Percentiles rank a stretch among this genome's conserved stretches.
These are phyloP conservation scores for Acacia crassicarpa DNA, from an alignment of 306 rosid genomes.

Conservation along the genomic window DNA sequence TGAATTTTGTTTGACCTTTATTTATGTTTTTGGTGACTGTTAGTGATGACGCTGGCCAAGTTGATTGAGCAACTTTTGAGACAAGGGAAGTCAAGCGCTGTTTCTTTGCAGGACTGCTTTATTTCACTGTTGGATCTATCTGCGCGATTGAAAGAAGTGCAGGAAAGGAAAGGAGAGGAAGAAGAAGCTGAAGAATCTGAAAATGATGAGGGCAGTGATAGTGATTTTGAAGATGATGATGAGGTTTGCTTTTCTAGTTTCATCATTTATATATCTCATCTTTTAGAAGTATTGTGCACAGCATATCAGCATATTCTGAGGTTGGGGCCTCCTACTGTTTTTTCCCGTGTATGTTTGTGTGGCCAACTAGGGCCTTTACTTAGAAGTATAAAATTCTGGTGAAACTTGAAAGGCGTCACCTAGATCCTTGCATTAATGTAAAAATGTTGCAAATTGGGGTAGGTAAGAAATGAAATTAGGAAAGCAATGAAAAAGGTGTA, in stretches of 20 bases:
- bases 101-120: conserved; percentile 57
- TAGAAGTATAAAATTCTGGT: background rate
- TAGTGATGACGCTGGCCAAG: conserved; percentile 68
- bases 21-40: conserved; percentile 29
- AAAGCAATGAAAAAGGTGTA: no score
- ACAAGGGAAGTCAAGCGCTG: conserved; percentile 52
- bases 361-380: background rate
- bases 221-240: conserved; percentile 65
- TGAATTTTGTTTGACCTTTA: background rate
- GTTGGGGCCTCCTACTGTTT: background rate
- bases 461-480: no score
- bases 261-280: conserved; percentile 18
- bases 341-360: background rate
- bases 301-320: background rate
- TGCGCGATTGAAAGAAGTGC: conserved; percentile 54
- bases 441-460: no score
- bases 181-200: conserved; percentile 49
- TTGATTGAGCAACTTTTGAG: conserved; percentile 66
- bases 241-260: conserved; percentile 53
- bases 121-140: conserved; percentile 68
- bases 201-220: conserved; percentile 45
- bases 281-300: conserved; percentile 5
- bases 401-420: background rate
- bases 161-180: conserved; percentile 50
- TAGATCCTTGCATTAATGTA: background rate